phyloP scores from a whole-genome alignment of 192 early-diverging fungal genomes.

The Coemansia sp. region DNA sequence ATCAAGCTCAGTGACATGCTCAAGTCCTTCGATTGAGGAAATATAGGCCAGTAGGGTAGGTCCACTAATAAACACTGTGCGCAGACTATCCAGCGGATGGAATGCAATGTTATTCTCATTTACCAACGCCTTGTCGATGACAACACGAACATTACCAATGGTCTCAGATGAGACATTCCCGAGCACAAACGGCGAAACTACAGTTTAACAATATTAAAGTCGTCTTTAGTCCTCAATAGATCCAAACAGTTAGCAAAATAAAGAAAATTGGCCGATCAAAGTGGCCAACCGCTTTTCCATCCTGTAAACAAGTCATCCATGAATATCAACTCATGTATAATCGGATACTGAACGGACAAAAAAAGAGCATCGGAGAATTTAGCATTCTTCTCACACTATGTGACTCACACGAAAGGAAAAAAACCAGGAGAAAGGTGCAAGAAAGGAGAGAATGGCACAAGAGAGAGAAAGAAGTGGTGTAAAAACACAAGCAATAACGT shows the following conservation, averaged over 20 bases:
- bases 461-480: too few relatives aligned
- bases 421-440: too few relatives aligned
- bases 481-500: slow-evolving; percentile 10
- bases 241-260: not conserved
- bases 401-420: slow-evolving; percentile 16
- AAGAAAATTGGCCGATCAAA: too few relatives aligned
- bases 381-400: too few relatives aligned
- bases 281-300: too few relatives aligned
- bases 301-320: too few relatives aligned
- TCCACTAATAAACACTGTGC: slow-evolving; percentile 61
- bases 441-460: not conserved
- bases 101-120: slow-evolving; percentile 58
- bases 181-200: slow-evolving; percentile 77
- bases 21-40: slow-evolving; percentile 56
- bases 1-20: slow-evolving; percentile 57
- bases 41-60: slow-evolving; percentile 60
- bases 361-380: too few relatives aligned
- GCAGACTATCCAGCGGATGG: slow-evolving; percentile 61
- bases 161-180: slow-evolving; percentile 58
- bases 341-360: too few relatives aligned
- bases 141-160: slow-evolving; percentile 63
- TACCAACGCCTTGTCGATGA: slow-evolving; percentile 70
- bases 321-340: too few relatives aligned
- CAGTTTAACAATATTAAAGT: not conserved
- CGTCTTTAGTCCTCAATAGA: not conserved